Base-by-base conservation (phyloP, 345 rosid genomes). In the Xanthoceras sorbifolium region DNA sequence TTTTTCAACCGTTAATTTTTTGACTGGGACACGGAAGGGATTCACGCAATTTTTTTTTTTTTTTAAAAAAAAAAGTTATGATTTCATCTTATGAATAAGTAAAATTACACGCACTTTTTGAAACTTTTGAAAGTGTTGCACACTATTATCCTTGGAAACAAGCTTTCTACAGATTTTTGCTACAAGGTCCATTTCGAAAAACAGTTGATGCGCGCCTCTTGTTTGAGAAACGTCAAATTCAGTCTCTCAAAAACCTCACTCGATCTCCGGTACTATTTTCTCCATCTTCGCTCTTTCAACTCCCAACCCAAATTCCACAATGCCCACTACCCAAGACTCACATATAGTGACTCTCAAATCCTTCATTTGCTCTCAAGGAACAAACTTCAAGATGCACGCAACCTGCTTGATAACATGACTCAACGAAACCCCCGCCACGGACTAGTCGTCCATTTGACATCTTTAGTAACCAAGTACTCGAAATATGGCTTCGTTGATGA, bases 351-450 rank as follows among this genome's bases (percentile, higher is more conserved):
- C 65, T 66, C 83, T 67, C 83, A 79, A 28, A 69, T 89, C 4
- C 86, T 86, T 22, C 14, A 26, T 2, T 80, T 54, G 9, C 81
- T 89, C 22, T 80, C 87, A 4, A 70, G 71, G 20, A 82, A 79
- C 44, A 76, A 72, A 46, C 61, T 84, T 59, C 77, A 62, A 22
- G 80, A 85, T 14, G 94, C 90, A 50, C 84, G 86, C 76, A 86
- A 85, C 84, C 40, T 87, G 89, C 85, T 92, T 81, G 86, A 87
- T 65, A 75, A 68, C 76, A 83, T 86, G 73, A 78, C 91, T 18
- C 79, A 72, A 1, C 81, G 86, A 83, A 83, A 79, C 67, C 69
- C 72, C 14, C 71, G 73, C 3, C 79, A n/a, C 9, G 76, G 79
- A 48, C 84, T 85, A 10, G 75, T 89, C 6, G 82, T 82, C 11